Evolutionary conservation across 1,284 basidiomycete genomes (phyloP), one percentile per base, ranked within the genome.

Genomic region (Cyathus pygmaeus): DNA sequence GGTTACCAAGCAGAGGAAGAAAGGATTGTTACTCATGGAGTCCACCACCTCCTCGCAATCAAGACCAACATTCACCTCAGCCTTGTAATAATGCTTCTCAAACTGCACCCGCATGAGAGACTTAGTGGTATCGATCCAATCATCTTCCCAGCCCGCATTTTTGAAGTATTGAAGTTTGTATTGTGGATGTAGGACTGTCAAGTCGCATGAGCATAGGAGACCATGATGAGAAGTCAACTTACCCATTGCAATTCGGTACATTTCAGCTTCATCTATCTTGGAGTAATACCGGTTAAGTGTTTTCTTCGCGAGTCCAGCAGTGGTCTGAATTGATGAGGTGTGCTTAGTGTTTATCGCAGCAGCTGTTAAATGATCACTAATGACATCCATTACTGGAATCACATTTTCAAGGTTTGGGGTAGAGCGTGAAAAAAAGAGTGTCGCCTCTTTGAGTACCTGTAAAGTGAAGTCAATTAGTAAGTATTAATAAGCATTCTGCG

Each of bases 301-400:
- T 7, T 61, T 63, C 39, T 67, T 71, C 5, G 66, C 68, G 26
- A 71, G 59, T 0, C 31, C 44, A 4, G 73, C 54, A 0, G 75
- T 70, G 9, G 65, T 59, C 1, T 60, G 61, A 27, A 78, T 67
- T 2, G 65, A 30, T 0, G 51, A n/a, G 1, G 52, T 56, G 49
- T 51, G 54, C 11, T 27, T 31, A 15, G 29, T 21, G 10, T 50
- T 51, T 10, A 53, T 5, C 4, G 46, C 50, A n/a, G 29, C 62
- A 36, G 9, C 53, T 3, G 63, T 55, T 2, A 71, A 52, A 3
- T 29, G 31, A 3, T 64, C 9, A 39, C 71, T 57, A 26, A 78
- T 65, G 23, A 63, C 55, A 54, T 78, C 73, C 62, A 78, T 76
- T 0, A 63, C 67, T 2, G 72, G 74, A 13, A 77, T 76, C 1